phyloP scores from a whole-genome alignment of 441 rosid genomes.

The Rhodomyrtus psidioides region DNA sequence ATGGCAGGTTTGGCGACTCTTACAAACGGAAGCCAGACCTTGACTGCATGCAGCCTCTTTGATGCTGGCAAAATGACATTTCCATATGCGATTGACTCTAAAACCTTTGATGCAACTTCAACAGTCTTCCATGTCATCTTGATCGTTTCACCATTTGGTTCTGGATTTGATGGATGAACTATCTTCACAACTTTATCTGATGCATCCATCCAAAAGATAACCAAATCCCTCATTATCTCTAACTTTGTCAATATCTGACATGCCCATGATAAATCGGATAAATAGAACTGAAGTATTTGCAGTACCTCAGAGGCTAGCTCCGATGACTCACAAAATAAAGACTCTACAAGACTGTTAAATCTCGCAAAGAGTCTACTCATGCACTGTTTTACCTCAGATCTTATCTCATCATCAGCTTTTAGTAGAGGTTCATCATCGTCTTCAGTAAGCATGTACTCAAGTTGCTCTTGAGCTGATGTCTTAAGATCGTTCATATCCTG shows the following conservation, averaged over 20 bases:
- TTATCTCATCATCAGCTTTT: conserved; percentile 46
- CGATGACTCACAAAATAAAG: conserved; percentile 17
- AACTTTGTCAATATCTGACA: conserved; percentile 68
- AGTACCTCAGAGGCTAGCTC: conserved; percentile 25
- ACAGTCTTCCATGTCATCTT: conserved; percentile 48
- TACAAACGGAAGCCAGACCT: conserved; percentile 87
- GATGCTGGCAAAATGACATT: conserved; percentile 63
- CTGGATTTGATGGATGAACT: conserved; percentile 26
- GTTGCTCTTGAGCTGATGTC: conserved; percentile 76
- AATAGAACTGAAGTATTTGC: conserved; percentile 30
- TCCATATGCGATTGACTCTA: conserved; percentile 74
- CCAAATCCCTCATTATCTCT: conserved; percentile 72
- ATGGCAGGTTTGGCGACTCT: conserved; percentile 56
- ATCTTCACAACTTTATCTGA: conserved; percentile 57
- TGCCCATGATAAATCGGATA: conserved; percentile 70
- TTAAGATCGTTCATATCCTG: conserved; percentile 44
- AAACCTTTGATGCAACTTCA: conserved; percentile 66
- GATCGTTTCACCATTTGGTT: conserved; percentile 22
- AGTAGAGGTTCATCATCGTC: conserved; percentile 83
- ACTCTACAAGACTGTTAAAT: conserved; percentile 47
- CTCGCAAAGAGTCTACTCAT: conserved; percentile 35
- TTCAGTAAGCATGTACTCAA: conserved; percentile 87
- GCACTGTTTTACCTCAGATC: conserved; percentile 58
- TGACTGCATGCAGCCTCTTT: conserved; percentile 58
- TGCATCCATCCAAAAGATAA: conserved; percentile 61